Evolutionary conservation across 352 stramenopile genomes (phyloP), one percentile per base, ranked within the genome.

Genomic region (Phytophthora cajani): DNA sequence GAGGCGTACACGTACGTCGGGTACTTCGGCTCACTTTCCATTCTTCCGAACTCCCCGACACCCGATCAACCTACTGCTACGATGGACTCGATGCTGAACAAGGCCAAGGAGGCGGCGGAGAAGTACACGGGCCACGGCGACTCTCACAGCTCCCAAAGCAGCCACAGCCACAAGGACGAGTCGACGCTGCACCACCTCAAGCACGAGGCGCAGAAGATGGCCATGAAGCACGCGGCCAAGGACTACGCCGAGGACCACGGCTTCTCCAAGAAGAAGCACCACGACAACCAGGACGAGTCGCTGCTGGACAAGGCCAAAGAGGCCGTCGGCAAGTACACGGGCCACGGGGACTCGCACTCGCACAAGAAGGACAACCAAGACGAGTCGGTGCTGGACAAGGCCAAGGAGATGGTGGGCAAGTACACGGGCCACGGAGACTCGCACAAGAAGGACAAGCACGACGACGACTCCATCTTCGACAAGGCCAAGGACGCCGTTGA

Each of bases 41-140:
- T 64, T 64, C 51, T 49, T 14, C 55, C n/a, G 25, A 10, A 27
- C 44, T 12, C 47, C 51, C 14, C 11, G 19, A 42, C 47, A 23
- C 5, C 32, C 23, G 21, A 36, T 14, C 36, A 21, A 30, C 49
- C 58, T 16, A 58, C 46, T 30, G 17, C 30, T 14, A 69, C 64
- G 19, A 77, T 77, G 64, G 64, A 69, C 46, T 74, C 69, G 49
- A 75, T 78, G 49, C 17, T 74, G 27, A 60, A 78, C 61, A 78
- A 75, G 66, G 60, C 58, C 1, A 75, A 68, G 33, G 68, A 75
- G n/a, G 46, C 58, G 32, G 53, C 50, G 58, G 56, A 36, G 6
- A 71, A 72, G 52, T 64, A 64, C 53, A 36, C 53, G 38, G 64
- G 58, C 19, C 46, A 66, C 56, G 46, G 44, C 30, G 27, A 25